phyloP scores from a whole-genome alignment of 805 yeast species.

The Suhomyces xylopsoci region DNA sequence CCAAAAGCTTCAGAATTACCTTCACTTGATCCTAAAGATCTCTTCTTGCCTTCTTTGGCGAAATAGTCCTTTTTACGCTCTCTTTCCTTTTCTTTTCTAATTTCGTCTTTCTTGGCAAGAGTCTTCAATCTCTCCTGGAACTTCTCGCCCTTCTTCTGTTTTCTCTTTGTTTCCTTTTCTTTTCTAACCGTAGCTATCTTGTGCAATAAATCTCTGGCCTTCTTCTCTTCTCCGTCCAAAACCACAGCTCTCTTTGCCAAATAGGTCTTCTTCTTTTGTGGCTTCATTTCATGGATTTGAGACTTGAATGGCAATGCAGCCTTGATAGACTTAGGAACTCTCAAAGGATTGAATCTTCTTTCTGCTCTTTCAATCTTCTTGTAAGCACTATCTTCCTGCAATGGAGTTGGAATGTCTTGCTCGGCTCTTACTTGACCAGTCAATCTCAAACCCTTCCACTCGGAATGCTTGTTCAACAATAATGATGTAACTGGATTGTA shows the following conservation, averaged over 20 bases:
- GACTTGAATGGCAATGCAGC: constrained; percentile 85
- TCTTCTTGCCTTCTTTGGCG: constrained; percentile 64
- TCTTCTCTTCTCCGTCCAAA: constrained; percentile 87
- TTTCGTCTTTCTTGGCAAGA: constrained; percentile 70
- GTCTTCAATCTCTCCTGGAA: constrained; percentile 72
- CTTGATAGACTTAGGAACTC: constrained; percentile 78
- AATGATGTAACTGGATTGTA: constrained; percentile 96
- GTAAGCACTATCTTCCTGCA: constrained; percentile 48
- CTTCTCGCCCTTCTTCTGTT: constrained; percentile 69
- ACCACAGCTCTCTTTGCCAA: constrained; percentile 90
- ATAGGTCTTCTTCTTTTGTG: constrained; percentile 80
- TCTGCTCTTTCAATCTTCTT: constrained; percentile 78
- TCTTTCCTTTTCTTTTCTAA: constrained; percentile 68
- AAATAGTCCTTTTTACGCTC: constrained; percentile 88
- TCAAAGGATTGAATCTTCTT: constrained; percentile 82
- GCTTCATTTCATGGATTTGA: constrained; percentile 84
- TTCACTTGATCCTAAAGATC: constrained; percentile 40
- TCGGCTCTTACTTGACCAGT: constrained; percentile 93
- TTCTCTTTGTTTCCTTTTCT: constrained; percentile 78
- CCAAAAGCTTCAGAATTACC: constrained; percentile 32
- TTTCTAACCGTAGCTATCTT: constrained; percentile 80
- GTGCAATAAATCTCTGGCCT: constrained; percentile 84
- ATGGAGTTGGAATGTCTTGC: constrained; percentile 60
- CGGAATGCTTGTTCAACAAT: constrained; percentile 67
- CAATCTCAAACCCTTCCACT: constrained; percentile 95